A percentile compares a stretch with the other conserved stretches of the same genome.
phyloP scores from a whole-genome alignment of 1,139 yeast species.

The Scheffersomyces cryptocercus region DNA sequence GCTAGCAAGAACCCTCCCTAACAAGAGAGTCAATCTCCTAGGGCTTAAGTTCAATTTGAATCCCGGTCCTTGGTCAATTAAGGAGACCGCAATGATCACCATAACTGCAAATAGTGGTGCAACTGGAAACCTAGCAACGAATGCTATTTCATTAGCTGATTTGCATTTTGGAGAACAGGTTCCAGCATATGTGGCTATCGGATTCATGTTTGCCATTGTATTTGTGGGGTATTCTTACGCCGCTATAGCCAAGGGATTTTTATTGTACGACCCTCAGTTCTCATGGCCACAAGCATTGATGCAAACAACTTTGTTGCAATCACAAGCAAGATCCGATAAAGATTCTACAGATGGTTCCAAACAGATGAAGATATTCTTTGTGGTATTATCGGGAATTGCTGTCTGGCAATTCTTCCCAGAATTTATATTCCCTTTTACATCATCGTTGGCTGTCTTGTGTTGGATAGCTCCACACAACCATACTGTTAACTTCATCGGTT shows the following conservation, averaged over 20 bases:
- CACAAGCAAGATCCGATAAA: slow-evolving; percentile 27
- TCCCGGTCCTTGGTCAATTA: slow-evolving; percentile 51
- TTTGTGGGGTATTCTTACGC: slow-evolving; percentile 51
- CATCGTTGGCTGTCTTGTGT: slow-evolving; percentile 43
- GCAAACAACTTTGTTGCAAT: slow-evolving; percentile 45
- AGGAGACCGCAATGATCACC: slow-evolving; percentile 46
- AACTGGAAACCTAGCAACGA: slow-evolving; percentile 46
- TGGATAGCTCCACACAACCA: slow-evolving; percentile 43
- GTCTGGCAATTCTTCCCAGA: slow-evolving; percentile 49
- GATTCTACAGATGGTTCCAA: slow-evolving; percentile 19
- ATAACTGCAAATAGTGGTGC: slow-evolving; percentile 49
- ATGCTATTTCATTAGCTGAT: slow-evolving; percentile 42
- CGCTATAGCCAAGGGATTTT: slow-evolving; percentile 41
- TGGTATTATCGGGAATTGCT: slow-evolving; percentile 29
- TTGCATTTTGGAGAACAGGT: slow-evolving; percentile 36
- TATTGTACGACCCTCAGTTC: slow-evolving; percentile 44
- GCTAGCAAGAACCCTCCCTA: slow-evolving; percentile 36
- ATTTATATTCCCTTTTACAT: slow-evolving; percentile 40
- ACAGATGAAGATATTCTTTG: slow-evolving; percentile 36
- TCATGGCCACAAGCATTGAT: slow-evolving; percentile 49
- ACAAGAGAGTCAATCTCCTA: slow-evolving; percentile 19
- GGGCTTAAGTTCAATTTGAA: slow-evolving; percentile 29
- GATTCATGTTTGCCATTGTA: slow-evolving; percentile 48
- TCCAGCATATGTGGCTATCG: slow-evolving; percentile 29
- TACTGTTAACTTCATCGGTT: slow-evolving; percentile 40